Evolutionary conservation across 164 flowering plant genomes (phyloP).

Genomic region (Buxus sempervirens): DNA sequence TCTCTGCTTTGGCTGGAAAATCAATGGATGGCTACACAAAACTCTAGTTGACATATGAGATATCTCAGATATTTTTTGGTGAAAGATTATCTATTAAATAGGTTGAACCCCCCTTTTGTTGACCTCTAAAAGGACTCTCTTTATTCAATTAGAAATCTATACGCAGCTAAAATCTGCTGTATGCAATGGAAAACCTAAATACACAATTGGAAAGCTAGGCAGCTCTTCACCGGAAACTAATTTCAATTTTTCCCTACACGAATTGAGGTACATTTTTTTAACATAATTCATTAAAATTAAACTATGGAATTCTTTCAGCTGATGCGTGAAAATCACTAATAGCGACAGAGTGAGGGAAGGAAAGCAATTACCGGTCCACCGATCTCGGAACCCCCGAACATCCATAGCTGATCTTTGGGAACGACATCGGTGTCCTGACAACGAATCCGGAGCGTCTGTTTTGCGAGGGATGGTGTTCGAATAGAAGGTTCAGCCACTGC

Average conservation of each 20-base stretch:
- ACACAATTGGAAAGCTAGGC: not conserved
- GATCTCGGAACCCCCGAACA: slow-evolving; percentile 55
- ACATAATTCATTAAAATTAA: too few species aligned
- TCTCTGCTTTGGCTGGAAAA: too few species aligned
- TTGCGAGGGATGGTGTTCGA: slow-evolving; percentile 1
- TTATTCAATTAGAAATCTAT: too few species aligned
- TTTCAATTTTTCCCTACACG: not conserved
- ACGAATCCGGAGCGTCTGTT: slow-evolving; percentile 21
- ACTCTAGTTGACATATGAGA: too few species aligned
- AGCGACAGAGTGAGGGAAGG: slow-evolving; percentile 7
- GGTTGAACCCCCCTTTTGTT: too few species aligned
- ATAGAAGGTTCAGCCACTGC: slow-evolving; percentile 14
- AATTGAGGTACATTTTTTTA: too few species aligned
- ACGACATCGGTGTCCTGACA: slow-evolving; percentile 41
- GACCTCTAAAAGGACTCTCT: too few species aligned
- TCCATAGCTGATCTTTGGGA: slow-evolving; percentile 72
- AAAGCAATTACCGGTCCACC: slow-evolving; percentile 49
- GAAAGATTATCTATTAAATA: too few species aligned
- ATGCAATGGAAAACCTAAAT: too few species aligned
- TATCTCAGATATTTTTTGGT: too few species aligned
- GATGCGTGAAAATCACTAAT: not conserved
- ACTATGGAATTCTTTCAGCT: not conserved
- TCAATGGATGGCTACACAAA: too few species aligned
- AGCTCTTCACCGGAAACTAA: not conserved
- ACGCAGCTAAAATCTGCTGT: too few species aligned